Percentiles rank a stretch among this genome's conserved stretches.
Conservation (phyloP, 352 stramenopile species). For the Globisporangium sylvaticum region DNA sequence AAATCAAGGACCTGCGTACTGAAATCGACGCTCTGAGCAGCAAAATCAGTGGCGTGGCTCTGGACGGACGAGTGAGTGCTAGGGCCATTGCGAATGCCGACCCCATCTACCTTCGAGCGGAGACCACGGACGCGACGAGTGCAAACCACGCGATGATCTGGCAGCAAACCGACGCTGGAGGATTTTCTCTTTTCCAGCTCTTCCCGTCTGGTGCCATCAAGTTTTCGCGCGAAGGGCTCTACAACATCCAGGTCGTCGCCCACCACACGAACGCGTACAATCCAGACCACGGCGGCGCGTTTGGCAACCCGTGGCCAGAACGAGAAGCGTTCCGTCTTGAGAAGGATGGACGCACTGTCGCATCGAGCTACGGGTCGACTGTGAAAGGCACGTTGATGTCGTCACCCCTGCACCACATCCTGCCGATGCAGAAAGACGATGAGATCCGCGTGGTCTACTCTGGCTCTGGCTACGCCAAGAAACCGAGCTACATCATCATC, state of each 20-base stretch:
- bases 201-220: neutral
- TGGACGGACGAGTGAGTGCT: neutral
- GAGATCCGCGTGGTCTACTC: slow-evolving; percentile 10
- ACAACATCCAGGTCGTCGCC: neutral
- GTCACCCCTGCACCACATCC: slow-evolving; percentile 5
- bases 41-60: neutral
- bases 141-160: neutral
- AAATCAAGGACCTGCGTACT: slow-evolving; percentile 5
- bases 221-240: slow-evolving; percentile 6
- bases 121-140: neutral
- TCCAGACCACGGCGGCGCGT: neutral
- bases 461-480: neutral
- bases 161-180: neutral
- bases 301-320: neutral
- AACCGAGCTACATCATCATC: slow-evolving; percentile 18
- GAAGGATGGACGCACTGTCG: slow-evolving; percentile 1
- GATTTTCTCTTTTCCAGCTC: neutral
- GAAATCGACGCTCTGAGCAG: neutral
- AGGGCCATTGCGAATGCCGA: neutral
- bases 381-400: neutral
- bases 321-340: slow-evolving; percentile 1
- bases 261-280: slow-evolving; percentile 2
- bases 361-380: slow-evolving; percentile 1
- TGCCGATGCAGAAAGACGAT: neutral
- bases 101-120: neutral